Evolutionary conservation across 805 yeast genomes (phyloP).

Genomic region (Starmerella floris): DNA sequence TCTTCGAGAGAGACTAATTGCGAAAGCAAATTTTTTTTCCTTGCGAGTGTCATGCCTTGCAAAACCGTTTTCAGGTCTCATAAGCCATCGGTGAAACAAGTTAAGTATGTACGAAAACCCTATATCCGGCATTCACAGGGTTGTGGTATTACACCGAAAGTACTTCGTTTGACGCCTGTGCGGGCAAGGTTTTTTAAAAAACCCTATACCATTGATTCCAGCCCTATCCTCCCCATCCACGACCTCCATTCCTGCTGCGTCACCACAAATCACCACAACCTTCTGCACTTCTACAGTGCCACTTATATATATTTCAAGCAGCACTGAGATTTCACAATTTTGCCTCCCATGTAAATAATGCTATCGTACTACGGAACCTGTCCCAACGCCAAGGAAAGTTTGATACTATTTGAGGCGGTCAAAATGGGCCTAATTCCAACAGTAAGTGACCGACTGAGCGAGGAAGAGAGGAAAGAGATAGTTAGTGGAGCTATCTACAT

Average conservation of each 20-base stretch:
- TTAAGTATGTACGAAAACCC: neutral
- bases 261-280: neutral
- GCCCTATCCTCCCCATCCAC: neutral
- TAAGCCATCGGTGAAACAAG: neutral
- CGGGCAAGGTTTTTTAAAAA: neutral
- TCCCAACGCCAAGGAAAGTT: slow-evolving; percentile 46
- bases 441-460: slow-evolving; percentile 45
- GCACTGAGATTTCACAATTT: neutral
- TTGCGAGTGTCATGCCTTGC: too few species aligned
- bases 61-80: neutral
- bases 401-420: slow-evolving; percentile 53
- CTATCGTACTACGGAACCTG: slow-evolving; percentile 52
- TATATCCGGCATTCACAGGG: slow-evolving; percentile 1
- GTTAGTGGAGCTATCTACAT: slow-evolving; percentile 49
- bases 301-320: neutral
- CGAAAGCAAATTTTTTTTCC: too few species aligned
- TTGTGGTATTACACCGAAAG: slow-evolving; percentile 6
- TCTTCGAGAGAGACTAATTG: too few species aligned
- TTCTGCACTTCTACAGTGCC: neutral
- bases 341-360: slow-evolving; percentile 25
- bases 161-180: neutral
- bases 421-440: slow-evolving; percentile 43
- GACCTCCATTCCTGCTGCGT: neutral
- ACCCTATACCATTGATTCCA: neutral
- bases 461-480: slow-evolving; percentile 41